A percentile compares a stretch with the other conserved stretches of the same genome.
Evolutionary conservation across 768 basidiomycete genomes (phyloP).

Genomic region (Lactifluus echinatus): DNA sequence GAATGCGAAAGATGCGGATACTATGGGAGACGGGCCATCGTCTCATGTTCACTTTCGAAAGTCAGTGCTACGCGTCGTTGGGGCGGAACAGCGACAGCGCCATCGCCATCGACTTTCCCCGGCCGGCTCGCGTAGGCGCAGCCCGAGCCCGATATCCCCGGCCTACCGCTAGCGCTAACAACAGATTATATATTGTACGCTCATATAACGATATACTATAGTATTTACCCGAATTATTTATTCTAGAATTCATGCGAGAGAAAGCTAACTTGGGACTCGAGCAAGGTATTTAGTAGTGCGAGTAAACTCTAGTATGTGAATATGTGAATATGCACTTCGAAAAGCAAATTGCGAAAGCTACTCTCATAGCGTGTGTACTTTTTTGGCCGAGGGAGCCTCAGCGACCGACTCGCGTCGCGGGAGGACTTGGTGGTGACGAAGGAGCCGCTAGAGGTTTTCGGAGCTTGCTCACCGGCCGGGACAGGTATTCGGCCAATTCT

Average conservation of each 20-base stretch:
- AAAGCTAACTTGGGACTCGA: background rate
- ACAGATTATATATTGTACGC: slow-evolving; percentile 8
- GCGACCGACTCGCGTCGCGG: slow-evolving; percentile 20
- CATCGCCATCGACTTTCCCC: background rate
- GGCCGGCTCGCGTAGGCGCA: background rate
- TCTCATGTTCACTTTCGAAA: slow-evolving; percentile 9
- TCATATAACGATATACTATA: slow-evolving; percentile 11
- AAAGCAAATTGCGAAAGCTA: background rate
- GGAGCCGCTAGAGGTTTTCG: slow-evolving; percentile 23
- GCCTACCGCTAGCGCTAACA: no score
- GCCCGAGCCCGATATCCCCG: background rate
- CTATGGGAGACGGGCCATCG: slow-evolving; percentile 1
- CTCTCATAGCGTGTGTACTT: slow-evolving; percentile 10
- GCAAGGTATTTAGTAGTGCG: background rate
- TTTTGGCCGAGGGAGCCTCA: slow-evolving; percentile 7
- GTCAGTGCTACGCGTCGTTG: background rate
- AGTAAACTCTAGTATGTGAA: background rate
- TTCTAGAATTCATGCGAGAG: slow-evolving; percentile 8
- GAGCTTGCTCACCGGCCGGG: slow-evolving; percentile 33
- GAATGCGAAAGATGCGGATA: background rate
- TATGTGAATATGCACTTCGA: background rate
- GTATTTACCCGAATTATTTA: background rate
- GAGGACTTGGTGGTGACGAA: slow-evolving; percentile 12
- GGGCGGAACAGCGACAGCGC: no score
- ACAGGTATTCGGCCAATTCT: slow-evolving; percentile 28